Evolutionary conservation across 1,284 basidiomycete species (phyloP).

Genomic region (Cutaneotrichosporon mucoides): DNA sequence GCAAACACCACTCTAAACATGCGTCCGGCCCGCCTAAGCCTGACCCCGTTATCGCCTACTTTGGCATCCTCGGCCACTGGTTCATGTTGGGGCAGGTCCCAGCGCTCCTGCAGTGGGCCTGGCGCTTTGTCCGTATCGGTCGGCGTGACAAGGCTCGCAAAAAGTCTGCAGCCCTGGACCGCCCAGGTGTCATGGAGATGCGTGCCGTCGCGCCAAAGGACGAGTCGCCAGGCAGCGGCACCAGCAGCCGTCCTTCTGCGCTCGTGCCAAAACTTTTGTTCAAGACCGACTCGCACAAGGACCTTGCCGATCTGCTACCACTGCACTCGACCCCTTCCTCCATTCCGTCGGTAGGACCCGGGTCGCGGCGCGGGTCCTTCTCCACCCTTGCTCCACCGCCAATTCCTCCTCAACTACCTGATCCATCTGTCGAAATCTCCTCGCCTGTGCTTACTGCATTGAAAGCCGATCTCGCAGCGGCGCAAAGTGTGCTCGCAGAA

Average conservation of each 20-base stretch:
- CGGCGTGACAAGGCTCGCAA: constrained; percentile 38
- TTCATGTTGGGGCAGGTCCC: constrained; percentile 36
- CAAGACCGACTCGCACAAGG: constrained; percentile 21
- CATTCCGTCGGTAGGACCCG: constrained; percentile 19
- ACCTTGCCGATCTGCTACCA: constrained; percentile 36
- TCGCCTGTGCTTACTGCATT: constrained; percentile 71
- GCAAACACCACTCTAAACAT: constrained; percentile 8
- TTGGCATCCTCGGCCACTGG: constrained; percentile 44
- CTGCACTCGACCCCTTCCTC: constrained; percentile 34
- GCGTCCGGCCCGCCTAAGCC: constrained; percentile 11
- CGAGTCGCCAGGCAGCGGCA: constrained; percentile 21
- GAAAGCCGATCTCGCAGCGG: constrained; percentile 66
- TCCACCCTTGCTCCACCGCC: constrained; percentile 29
- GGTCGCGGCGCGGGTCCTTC: constrained; percentile 36
- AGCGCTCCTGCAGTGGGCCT: constrained; percentile 32
- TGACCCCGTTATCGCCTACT: constrained; percentile 33
- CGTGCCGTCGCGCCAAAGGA: constrained; percentile 37
- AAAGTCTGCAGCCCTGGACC: constrained; percentile 29
- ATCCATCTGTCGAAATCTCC: constrained; percentile 18
- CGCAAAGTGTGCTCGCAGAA: constrained; percentile 65
- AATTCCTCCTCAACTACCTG: constrained; percentile 2
- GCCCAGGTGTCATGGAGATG: constrained; percentile 40
- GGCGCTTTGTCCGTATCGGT: constrained; percentile 21
- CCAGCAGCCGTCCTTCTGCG: background rate
- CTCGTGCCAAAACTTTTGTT: constrained; percentile 20